Evolutionary conservation across 2,329 filamentous ascomycete genomes (phyloP), one percentile per base, ranked within the genome.

Genomic region (Knoxdaviesia proteae): DNA sequence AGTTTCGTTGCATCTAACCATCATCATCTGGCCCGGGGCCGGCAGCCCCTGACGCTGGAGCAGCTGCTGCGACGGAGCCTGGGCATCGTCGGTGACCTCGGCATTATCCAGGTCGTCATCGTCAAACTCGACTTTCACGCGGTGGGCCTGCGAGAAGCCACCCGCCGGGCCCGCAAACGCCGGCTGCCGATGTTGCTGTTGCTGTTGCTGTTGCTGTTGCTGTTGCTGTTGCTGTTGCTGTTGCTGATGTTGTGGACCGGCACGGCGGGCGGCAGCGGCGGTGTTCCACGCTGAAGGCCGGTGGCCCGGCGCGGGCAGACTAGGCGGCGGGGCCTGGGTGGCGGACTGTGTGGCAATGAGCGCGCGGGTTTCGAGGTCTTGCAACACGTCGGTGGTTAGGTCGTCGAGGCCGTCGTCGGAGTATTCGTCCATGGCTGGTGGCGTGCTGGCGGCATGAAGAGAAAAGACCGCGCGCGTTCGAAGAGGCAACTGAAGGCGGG

Each of bases 381-480:
- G 64, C 4, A 80, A 59, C 39, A 63, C 62, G 47, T 67, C 65
- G 47, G 67, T 63, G 48, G 74, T 69, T 37, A 80, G 59, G 36
- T 68, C 63, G 54, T 80, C 73, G 49, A 80, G 63, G 46, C 67
- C 73, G 53, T 77, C 74, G 53, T 78, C 75, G 46, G 66, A 71
- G 53, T 74, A 78, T 47, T 72, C 68, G 59, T 76, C 71, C 59
- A 68, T 67, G 41, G 32, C 43, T 41, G 39, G 38, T 32, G 7
- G 9, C 38, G 4, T 34, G 9, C 31, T 11, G 4, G 29, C 31
- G 7, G 34, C 34, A 11, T 9, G 34, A 36, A 9, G 34, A 36
- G 34, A 36, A 36, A 36, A 11, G 9, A 9, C 34, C 34, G 9
- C 34, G 11, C 11, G 34, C 9, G 11, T 9, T 36, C 34, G 3